These are phyloP conservation scores for Begonia loranthoides DNA, from an alignment of 306 rosid genomes.

Conservation along the genomic window DNA sequence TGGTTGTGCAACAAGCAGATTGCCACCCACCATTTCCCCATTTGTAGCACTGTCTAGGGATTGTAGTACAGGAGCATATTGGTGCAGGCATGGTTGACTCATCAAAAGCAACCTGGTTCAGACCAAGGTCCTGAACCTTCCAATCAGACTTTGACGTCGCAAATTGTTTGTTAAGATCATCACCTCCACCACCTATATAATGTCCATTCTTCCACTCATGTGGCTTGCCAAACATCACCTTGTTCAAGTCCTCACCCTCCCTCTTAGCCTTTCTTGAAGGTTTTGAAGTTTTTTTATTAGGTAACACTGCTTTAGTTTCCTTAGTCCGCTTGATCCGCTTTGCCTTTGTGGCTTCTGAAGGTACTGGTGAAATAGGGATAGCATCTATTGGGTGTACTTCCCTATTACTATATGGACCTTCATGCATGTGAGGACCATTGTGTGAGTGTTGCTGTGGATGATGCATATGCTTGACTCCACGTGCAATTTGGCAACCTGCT, in stretches of 20 bases:
- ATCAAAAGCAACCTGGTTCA: slow-evolving; percentile 82
- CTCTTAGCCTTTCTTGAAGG: slow-evolving; percentile 58
- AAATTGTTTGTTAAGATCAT: slow-evolving; percentile 57
- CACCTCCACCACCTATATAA: slow-evolving; percentile 50
- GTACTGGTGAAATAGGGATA: slow-evolving; percentile 33
- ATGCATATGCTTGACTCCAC: slow-evolving; percentile 91
- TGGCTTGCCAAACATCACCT: slow-evolving; percentile 51
- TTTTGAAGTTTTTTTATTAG: slow-evolving; percentile 55
- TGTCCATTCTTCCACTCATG: slow-evolving; percentile 71
- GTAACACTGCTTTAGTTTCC: slow-evolving; percentile 49
- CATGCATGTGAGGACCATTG: slow-evolving; percentile 49
- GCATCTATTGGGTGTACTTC: slow-evolving; percentile 54
- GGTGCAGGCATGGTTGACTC: slow-evolving; percentile 97
- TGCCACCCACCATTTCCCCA: slow-evolving; percentile 99
- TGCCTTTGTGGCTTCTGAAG: slow-evolving; percentile 42
- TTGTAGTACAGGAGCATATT: slow-evolving; percentile 81
- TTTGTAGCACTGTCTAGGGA: slow-evolving; percentile 82
- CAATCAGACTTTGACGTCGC: slow-evolving; percentile 66
- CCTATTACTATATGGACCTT: slow-evolving; percentile 42
- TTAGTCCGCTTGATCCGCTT: slow-evolving; percentile 58
- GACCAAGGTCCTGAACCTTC: slow-evolving; percentile 88
- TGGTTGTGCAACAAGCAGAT: slow-evolving; percentile 91
- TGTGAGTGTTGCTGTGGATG: slow-evolving; percentile 69
- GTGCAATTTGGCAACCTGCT: slow-evolving; percentile 95
- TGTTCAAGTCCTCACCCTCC: slow-evolving; percentile 65